Percentiles rank a stretch among this genome's conserved stretches.
These are phyloP conservation scores for Pseudevernia furfuracea DNA, from an alignment of 495 filamentous ascomycete species.

Conservation along the genomic window DNA sequence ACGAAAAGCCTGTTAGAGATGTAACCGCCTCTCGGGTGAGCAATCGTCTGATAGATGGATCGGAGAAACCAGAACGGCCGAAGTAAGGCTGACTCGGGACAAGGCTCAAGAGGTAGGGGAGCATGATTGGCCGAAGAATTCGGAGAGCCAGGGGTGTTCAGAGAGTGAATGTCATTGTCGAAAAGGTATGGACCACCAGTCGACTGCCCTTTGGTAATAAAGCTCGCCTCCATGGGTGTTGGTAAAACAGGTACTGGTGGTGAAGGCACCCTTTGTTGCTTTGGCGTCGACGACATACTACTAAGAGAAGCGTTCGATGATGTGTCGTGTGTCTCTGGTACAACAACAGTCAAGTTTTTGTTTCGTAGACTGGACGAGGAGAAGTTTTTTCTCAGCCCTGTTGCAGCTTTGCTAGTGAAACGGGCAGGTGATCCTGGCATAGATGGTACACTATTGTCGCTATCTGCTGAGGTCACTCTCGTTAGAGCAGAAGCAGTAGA, in stretches of 20 bases:
- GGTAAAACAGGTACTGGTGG: constrained; percentile 57
- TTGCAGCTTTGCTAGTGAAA: constrained; percentile 44
- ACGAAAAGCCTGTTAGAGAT: constrained; percentile 85
- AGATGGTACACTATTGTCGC: constrained; percentile 32
- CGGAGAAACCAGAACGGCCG: constrained; percentile 97
- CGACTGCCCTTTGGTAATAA: constrained; percentile 47
- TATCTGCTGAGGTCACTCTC: constrained; percentile 38
- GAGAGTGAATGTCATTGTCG: constrained; percentile 73
- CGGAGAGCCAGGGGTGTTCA: constrained; percentile 58
- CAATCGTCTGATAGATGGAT: constrained; percentile 82
- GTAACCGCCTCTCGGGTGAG: constrained; percentile 86
- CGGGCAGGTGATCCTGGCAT: constrained; percentile 42
- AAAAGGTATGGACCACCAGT: constrained; percentile 74
- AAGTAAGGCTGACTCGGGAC: constrained; percentile 74
- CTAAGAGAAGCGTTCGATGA: constrained; percentile 71
- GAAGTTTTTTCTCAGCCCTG: constrained; percentile 65
- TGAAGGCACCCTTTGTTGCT: constrained; percentile 39
- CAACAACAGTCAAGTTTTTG: constrained; percentile 68
- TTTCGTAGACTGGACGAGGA: constrained; percentile 69
- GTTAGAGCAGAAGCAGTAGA: constrained; percentile 29
- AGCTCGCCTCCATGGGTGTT: constrained; percentile 55
- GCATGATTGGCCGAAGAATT: constrained; percentile 49
- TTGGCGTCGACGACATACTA: constrained; percentile 53
- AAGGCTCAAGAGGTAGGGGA: constrained; percentile 80
- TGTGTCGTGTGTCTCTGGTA: constrained; percentile 55